Conservation (phyloP, 2,329 filamentous ascomycete genomes). For the Fusarium xylarioides region DNA sequence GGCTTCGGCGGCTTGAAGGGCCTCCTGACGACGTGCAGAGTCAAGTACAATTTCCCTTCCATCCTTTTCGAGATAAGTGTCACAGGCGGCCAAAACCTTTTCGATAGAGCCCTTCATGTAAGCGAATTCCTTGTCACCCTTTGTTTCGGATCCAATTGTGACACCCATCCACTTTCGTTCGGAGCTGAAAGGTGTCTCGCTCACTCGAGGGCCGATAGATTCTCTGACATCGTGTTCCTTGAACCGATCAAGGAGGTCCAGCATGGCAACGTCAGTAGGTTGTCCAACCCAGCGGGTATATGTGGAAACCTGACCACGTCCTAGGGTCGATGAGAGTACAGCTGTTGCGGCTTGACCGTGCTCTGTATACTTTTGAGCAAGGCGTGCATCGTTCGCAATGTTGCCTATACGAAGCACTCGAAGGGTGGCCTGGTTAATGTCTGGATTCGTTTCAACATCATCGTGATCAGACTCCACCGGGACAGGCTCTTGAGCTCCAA, state of each 20-base stretch:
- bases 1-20: slow-evolving; percentile 78
- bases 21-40: slow-evolving; percentile 76
- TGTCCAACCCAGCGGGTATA: slow-evolving; percentile 96
- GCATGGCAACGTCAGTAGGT: slow-evolving; percentile 95
- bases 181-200: slow-evolving; percentile 94
- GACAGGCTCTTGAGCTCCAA: slow-evolving; percentile 68
- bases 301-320: slow-evolving; percentile 63
- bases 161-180: slow-evolving; percentile 99
- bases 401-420: slow-evolving; percentile 92
- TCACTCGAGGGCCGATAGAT: slow-evolving; percentile 80
- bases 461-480: slow-evolving; percentile 66
- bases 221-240: slow-evolving; percentile 92
- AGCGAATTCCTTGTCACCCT: slow-evolving; percentile 77
- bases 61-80: slow-evolving; percentile 87
- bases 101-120: slow-evolving; percentile 98
- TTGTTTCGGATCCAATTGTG: slow-evolving; percentile 72
- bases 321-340: slow-evolving; percentile 85
- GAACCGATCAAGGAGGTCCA: slow-evolving; percentile 90
- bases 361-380: slow-evolving; percentile 77
- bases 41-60: slow-evolving; percentile 89
- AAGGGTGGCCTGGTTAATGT: slow-evolving; percentile 72
- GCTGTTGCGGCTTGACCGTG: slow-evolving; percentile 74
- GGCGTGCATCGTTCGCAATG: slow-evolving; percentile 91
- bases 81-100: slow-evolving; percentile 83
- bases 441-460: slow-evolving; percentile 63